Evolutionary conservation across 2,329 filamentous ascomycete genomes (phyloP).

Genomic region (Stachybotrys elegans): DNA sequence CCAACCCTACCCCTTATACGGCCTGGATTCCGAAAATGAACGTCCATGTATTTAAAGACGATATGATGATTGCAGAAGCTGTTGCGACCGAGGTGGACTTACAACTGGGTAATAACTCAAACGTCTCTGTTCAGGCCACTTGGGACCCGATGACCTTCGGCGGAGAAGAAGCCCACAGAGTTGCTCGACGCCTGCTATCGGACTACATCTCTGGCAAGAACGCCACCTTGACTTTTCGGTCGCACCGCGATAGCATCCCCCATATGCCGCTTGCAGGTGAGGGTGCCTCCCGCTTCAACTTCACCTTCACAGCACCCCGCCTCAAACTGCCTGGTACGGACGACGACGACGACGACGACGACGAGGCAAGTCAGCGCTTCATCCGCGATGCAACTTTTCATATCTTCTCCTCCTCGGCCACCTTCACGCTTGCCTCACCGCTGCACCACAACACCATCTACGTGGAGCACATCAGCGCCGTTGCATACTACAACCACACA

Average conservation of each 20-base stretch:
- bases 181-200: conserved; percentile 71
- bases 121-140: conserved; percentile 59
- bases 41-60: conserved; percentile 70
- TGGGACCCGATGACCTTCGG: conserved; percentile 67
- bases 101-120: conserved; percentile 64
- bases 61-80: conserved; percentile 69
- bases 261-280: conserved; percentile 65
- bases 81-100: conserved; percentile 61
- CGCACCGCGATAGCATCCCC: conserved; percentile 70
- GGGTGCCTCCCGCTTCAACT: conserved; percentile 64
- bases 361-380: conserved; percentile 51
- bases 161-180: conserved; percentile 53
- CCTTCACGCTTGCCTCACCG: conserved; percentile 78
- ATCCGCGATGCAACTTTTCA: conserved; percentile 85
- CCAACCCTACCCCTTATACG: conserved; percentile 85
- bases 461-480: conserved; percentile 76
- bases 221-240: conserved; percentile 68
- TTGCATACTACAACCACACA: conserved; percentile 77
- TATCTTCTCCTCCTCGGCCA: conserved; percentile 77
- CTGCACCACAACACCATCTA: conserved; percentile 67
- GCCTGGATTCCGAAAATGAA: conserved; percentile 77
- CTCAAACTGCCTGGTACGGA: conserved; percentile 52
- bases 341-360: conserved; percentile 27
- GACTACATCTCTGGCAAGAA: conserved; percentile 86
- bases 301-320: conserved; percentile 68